Conservation (phyloP, 352 stramenopile species). For the Phytopythium sindhum region DNA sequence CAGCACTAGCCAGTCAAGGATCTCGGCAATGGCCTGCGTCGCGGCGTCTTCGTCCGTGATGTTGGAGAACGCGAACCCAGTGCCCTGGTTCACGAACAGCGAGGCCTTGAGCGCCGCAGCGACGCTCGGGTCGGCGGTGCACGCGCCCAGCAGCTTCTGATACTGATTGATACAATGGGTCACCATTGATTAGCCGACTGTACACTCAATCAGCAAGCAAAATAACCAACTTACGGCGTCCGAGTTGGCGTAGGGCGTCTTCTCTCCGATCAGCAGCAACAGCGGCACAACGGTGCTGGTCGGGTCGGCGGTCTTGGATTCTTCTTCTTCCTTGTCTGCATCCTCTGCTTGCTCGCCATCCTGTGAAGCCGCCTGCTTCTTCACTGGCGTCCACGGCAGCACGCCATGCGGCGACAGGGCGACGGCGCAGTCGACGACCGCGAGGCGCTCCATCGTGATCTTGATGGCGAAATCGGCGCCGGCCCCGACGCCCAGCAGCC, state of each 20-base stretch:
- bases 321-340: conserved; percentile 3
- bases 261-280: conserved; percentile 65
- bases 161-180: conserved; percentile 29
- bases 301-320: conserved; percentile 10
- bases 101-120: conserved; percentile 29
- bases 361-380: neutral
- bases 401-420: conserved; percentile 67
- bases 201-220: conserved; percentile 4
- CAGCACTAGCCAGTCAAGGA: conserved; percentile 82
- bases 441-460: conserved; percentile 40
- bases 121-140: conserved; percentile 17
- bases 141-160: conserved; percentile 41
- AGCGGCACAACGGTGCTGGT: conserved; percentile 36
- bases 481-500: conserved; percentile 57
- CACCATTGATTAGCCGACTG: neutral
- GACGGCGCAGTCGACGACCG: conserved; percentile 57
- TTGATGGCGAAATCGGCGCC: conserved; percentile 70
- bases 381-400: conserved; percentile 22
- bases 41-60: conserved; percentile 89
- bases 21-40: conserved; percentile 79
- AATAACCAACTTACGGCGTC: conserved; percentile 41
- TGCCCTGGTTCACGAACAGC: conserved; percentile 70
- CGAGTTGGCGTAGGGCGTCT: conserved; percentile 56
- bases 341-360: neutral
- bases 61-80: conserved; percentile 83